A percentile compares a stretch with the other conserved stretches of the same genome.
These are phyloP conservation scores for Phytophthora rubi DNA, from an alignment of 352 stramenopile species.

Conservation along the genomic window DNA sequence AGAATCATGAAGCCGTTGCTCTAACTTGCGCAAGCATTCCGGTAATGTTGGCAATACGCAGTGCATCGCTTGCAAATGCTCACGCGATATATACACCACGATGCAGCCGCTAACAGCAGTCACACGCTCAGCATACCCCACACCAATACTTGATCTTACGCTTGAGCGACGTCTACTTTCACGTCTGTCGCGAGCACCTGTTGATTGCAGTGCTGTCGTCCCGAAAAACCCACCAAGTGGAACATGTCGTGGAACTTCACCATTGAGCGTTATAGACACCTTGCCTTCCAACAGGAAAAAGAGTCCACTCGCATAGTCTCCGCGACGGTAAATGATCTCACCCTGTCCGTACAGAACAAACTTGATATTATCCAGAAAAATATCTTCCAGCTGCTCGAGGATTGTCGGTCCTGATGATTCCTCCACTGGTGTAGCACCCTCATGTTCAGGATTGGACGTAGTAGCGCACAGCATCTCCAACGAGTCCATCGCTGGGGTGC, in stretches of 20 bases:
- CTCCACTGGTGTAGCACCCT: background rate
- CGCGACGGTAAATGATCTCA: constrained; percentile 64
- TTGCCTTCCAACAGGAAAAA: constrained; percentile 65
- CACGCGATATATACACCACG: constrained; percentile 51
- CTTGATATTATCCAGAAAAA: constrained; percentile 62
- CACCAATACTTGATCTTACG: background rate
- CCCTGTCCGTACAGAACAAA: constrained; percentile 68
- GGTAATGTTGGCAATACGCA: constrained; percentile 39
- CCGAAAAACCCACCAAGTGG: constrained; percentile 60
- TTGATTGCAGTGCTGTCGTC: constrained; percentile 39
- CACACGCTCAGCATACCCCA: constrained; percentile 48
- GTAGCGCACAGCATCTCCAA: constrained; percentile 41
- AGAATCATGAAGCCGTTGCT: constrained; percentile 37
- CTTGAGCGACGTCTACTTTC: constrained; percentile 22
- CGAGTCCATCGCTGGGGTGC: constrained; percentile 52
- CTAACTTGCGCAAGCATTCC: constrained; percentile 32
- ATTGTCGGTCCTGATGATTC: constrained; percentile 10
- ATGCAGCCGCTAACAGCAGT: constrained; percentile 63
- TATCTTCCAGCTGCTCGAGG: constrained; percentile 46
- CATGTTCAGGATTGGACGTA: background rate
- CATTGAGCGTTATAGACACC: constrained; percentile 39
- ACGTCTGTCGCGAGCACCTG: constrained; percentile 1
- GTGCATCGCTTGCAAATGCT: constrained; percentile 55
- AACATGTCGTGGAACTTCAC: constrained; percentile 32
- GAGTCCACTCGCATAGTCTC: constrained; percentile 53